A percentile compares a stretch with the other conserved stretches of the same genome.
These are phyloP conservation scores for Exsudoporus frostii DNA, from an alignment of 768 basidiomycete species.

Conservation along the genomic window DNA sequence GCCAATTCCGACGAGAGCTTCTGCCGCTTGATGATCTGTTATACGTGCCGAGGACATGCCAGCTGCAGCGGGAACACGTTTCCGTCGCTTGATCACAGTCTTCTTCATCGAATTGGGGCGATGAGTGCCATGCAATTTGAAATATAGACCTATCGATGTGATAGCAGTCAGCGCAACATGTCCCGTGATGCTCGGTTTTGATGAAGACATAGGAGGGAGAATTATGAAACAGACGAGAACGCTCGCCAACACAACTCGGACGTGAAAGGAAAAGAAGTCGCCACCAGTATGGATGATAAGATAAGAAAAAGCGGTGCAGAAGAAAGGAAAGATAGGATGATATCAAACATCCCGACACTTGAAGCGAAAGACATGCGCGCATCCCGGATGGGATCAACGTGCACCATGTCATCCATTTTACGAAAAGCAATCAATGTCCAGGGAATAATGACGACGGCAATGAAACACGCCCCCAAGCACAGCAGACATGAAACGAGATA, in stretches of 20 bases:
- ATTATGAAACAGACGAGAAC: neutral
- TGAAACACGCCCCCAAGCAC: conserved; percentile 21
- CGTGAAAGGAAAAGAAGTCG: conserved; percentile 16
- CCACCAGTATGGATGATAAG: conserved; percentile 22
- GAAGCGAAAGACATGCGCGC: conserved; percentile 20
- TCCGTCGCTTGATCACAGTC: conserved; percentile 96
- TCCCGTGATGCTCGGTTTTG: neutral
- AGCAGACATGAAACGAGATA: conserved; percentile 26
- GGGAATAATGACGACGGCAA: conserved; percentile 14
- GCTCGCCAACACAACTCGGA: neutral
- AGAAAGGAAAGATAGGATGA: conserved; percentile 22
- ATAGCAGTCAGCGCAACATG: conserved; percentile 14
- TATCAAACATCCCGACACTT: conserved; percentile 6
- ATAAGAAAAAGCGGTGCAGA: conserved; percentile 16
- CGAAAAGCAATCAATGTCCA: conserved; percentile 14
- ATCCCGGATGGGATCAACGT: conserved; percentile 23
- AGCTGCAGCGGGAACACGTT: conserved; percentile 89
- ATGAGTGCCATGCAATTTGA: conserved; percentile 96
- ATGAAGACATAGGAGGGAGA: neutral
- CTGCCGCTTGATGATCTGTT: conserved; percentile 86
- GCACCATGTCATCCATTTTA: conserved; percentile 17
- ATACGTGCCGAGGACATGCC: conserved; percentile 47
- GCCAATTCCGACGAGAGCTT: conserved; percentile 82
- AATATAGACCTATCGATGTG: conserved; percentile 76
- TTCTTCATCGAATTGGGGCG: conserved; percentile 99